phyloP scores from a whole-genome alignment of 257 asterid genomes.

The Lycium ferocissimum region DNA sequence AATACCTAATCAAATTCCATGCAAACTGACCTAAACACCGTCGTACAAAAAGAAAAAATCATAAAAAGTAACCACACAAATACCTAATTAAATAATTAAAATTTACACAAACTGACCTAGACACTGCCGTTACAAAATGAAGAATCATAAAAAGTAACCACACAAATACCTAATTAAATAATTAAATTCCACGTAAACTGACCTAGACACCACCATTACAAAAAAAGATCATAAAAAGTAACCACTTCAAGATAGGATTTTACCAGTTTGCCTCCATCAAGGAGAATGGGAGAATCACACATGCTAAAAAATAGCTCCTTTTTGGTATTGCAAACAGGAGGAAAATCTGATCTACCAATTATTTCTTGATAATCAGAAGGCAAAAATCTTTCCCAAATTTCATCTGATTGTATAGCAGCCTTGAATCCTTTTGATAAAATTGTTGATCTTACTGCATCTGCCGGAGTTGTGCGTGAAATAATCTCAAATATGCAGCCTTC shows the following conservation, averaged over 20 bases:
- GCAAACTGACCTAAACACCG: no score
- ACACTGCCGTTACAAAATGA: no score
- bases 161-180: background rate
- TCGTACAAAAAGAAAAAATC: no score
- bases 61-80: no score
- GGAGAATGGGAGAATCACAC: slow-evolving; percentile 37
- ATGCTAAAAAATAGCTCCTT: slow-evolving; percentile 44
- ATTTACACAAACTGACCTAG: background rate
- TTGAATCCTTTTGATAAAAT: slow-evolving; percentile 38
- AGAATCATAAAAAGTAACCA: no score
- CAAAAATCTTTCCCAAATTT: slow-evolving; percentile 46
- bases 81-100: background rate
- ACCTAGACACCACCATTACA: background rate
- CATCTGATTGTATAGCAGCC: slow-evolving; percentile 40
- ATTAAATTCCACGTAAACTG: background rate
- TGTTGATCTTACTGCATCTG: slow-evolving; percentile 44
- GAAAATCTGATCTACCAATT: slow-evolving; percentile 30
- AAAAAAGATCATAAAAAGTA: background rate
- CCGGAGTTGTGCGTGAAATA: slow-evolving; percentile 44
- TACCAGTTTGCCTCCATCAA: slow-evolving; percentile 46
- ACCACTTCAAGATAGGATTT: background rate
- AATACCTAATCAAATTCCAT: background rate
- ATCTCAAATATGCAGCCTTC: slow-evolving; percentile 46
- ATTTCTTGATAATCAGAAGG: slow-evolving; percentile 40
- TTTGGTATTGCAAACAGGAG: slow-evolving; percentile 39